phyloP scores from a whole-genome alignment of 2,329 filamentous ascomycete genomes.

The Tympanopsis confertula region DNA sequence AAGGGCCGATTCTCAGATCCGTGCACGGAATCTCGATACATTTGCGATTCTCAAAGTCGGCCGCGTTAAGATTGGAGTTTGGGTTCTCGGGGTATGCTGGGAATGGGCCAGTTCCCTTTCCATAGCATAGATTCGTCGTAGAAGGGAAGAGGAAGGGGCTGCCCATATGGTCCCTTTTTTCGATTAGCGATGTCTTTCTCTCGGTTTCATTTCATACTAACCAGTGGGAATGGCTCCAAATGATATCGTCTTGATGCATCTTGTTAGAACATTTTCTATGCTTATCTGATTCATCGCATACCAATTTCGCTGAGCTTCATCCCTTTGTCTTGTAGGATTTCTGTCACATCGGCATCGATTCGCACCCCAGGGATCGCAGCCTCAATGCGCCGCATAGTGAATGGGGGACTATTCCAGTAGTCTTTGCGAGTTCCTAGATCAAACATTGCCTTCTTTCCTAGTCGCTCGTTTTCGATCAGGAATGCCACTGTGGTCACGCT shows the following conservation, averaged over 20 bases:
- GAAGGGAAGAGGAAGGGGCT: not conserved
- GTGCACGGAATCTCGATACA: not conserved
- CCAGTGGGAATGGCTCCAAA: constrained; percentile 5
- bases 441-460: constrained; percentile 11
- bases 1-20: not conserved
- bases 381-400: constrained; percentile 4
- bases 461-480: constrained; percentile 10
- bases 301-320: constrained; percentile 7
- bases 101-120: not conserved
- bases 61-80: constrained; percentile 17
- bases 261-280: constrained; percentile 1
- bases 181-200: too few relatives aligned
- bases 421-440: constrained; percentile 12
- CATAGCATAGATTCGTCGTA: not conserved
- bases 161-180: constrained; percentile 1
- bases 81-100: constrained; percentile 9
- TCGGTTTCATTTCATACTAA: too few relatives aligned
- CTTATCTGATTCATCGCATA: constrained; percentile 1
- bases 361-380: constrained; percentile 3
- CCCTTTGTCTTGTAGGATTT: constrained; percentile 8
- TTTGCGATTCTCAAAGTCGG: constrained; percentile 4
- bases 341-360: constrained; percentile 9
- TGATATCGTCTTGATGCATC: constrained; percentile 8
- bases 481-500: constrained; percentile 5
- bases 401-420: constrained; percentile 11